These are phyloP conservation scores for Gentiana macrophylla DNA, from an alignment of 257 asterid genomes.

Conservation along the genomic window DNA sequence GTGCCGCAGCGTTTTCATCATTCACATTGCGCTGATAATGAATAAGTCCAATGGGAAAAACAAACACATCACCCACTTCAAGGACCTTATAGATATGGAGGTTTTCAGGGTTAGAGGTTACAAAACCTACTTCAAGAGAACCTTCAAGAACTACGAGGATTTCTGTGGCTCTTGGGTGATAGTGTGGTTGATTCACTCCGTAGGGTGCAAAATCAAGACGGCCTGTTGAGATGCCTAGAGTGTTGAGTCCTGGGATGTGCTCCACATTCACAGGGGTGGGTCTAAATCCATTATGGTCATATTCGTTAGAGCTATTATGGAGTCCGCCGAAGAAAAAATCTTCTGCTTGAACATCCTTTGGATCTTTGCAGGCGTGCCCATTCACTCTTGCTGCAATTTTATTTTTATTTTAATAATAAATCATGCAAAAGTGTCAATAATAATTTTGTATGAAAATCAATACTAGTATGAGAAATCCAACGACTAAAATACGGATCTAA, in stretches of 20 bases:
- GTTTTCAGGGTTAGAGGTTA: constrained; percentile 9
- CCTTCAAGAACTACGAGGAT: constrained; percentile 11
- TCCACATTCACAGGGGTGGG: constrained; percentile 1
- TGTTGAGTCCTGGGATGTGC: constrained; percentile 10
- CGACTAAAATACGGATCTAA: no score
- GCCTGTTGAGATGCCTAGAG: constrained; percentile 11
- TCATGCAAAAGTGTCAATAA: no score
- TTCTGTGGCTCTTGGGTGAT: constrained; percentile 16
- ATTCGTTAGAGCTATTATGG: background rate
- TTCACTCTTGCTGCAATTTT: background rate
- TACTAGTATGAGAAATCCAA: background rate
- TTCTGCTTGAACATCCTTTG: constrained; percentile 1
- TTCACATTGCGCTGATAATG: constrained; percentile 11
- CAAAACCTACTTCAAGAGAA: constrained; percentile 6
- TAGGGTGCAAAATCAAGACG: constrained; percentile 9
- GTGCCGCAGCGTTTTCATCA: constrained; percentile 4
- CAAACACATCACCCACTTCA: constrained; percentile 11
- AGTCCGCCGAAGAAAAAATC: constrained; percentile 13
- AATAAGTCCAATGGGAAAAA: constrained; percentile 10
- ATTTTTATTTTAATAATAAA: background rate
- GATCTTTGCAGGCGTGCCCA: constrained; percentile 13
- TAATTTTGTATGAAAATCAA: background rate
- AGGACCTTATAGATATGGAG: constrained; percentile 5
- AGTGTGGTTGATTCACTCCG: constrained; percentile 17
- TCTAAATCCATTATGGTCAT: background rate